phyloP scores from a whole-genome alignment of 2,329 filamentous ascomycete genomes.

The Penicillium freii region DNA sequence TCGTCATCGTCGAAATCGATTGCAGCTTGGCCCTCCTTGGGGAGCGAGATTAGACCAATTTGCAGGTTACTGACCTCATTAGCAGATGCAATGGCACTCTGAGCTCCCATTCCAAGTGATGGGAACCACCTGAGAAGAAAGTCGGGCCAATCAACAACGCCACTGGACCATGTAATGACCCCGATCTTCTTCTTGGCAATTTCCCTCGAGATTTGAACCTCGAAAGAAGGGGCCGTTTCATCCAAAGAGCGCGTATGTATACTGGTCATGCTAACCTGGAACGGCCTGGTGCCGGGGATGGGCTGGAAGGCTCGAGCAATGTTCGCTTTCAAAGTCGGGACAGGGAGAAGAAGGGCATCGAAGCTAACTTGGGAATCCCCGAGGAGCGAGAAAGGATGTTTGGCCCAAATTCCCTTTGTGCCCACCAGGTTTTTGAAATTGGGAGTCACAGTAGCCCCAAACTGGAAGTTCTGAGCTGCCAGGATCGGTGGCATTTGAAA shows the following conservation, averaged over 20 bases:
- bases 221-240: slow-evolving; percentile 31
- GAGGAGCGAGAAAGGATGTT: slow-evolving; percentile 33
- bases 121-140: slow-evolving; percentile 25
- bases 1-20: slow-evolving; percentile 26
- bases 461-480: slow-evolving; percentile 27
- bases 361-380: slow-evolving; percentile 31
- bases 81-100: slow-evolving; percentile 18
- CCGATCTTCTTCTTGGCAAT: slow-evolving; percentile 33
- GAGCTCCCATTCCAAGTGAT: slow-evolving; percentile 24
- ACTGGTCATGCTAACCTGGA: slow-evolving; percentile 32
- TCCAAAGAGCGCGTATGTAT: slow-evolving; percentile 31
- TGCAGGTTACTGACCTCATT: slow-evolving; percentile 33
- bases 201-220: slow-evolving; percentile 32
- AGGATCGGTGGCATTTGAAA: slow-evolving; percentile 31
- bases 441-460: slow-evolving; percentile 35
- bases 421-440: slow-evolving; percentile 28
- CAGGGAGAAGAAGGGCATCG: slow-evolving; percentile 33
- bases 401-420: slow-evolving; percentile 29
- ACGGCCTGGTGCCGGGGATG: slow-evolving; percentile 34
- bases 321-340: slow-evolving; percentile 29
- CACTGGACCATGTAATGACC: slow-evolving; percentile 39
- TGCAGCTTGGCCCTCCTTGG: slow-evolving; percentile 18
- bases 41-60: slow-evolving; percentile 33
- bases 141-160: slow-evolving; percentile 38
- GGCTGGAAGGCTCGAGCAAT: slow-evolving; percentile 33